A percentile compares a stretch with the other conserved stretches of the same genome.
Evolutionary conservation across 31 red algal genomes (phyloP).

Genomic region (Porphyra umbilicalis): DNA sequence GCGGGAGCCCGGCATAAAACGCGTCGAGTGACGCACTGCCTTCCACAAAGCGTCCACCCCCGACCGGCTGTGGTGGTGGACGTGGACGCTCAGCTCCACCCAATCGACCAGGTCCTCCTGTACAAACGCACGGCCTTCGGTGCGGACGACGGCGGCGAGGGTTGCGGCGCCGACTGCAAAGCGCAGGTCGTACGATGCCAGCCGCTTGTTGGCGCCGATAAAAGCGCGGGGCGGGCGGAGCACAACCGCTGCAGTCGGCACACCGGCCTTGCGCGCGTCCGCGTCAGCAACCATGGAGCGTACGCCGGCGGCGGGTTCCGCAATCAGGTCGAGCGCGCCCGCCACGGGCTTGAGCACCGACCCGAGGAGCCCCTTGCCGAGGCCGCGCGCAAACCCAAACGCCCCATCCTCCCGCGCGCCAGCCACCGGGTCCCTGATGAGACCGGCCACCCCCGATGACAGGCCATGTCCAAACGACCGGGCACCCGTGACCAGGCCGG

Average conservation of each 20-base stretch:
- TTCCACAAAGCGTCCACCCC: conserved; percentile 52
- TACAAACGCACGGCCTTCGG: conserved; percentile 15
- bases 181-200: conserved; percentile 71
- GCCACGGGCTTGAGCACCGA: conserved; percentile 86
- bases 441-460: conserved; percentile 76
- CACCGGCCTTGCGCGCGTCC: conserved; percentile 40
- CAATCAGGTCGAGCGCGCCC: conserved; percentile 91
- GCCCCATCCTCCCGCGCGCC: conserved; percentile 84
- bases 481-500: conserved; percentile 81
- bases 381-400: conserved; percentile 81
- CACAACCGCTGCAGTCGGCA: conserved; percentile 20
- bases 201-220: conserved; percentile 55
- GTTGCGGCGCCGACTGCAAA: conserved; percentile 70
- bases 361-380: conserved; percentile 93
- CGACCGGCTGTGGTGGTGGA: background rate
- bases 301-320: conserved; percentile 90
- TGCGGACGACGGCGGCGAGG: conserved; percentile 55
- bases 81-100: conserved; percentile 16
- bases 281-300: conserved; percentile 87
- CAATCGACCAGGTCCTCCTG: conserved; percentile 21
- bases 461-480: conserved; percentile 94
- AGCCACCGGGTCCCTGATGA: conserved; percentile 82
- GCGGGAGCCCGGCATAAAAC: conserved; percentile 31
- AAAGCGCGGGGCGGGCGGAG: conserved; percentile 71
- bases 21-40: conserved; percentile 59